Evolutionary conservation across 345 rosid species (phyloP).

Genomic region (Eucalyptus virginea): DNA sequence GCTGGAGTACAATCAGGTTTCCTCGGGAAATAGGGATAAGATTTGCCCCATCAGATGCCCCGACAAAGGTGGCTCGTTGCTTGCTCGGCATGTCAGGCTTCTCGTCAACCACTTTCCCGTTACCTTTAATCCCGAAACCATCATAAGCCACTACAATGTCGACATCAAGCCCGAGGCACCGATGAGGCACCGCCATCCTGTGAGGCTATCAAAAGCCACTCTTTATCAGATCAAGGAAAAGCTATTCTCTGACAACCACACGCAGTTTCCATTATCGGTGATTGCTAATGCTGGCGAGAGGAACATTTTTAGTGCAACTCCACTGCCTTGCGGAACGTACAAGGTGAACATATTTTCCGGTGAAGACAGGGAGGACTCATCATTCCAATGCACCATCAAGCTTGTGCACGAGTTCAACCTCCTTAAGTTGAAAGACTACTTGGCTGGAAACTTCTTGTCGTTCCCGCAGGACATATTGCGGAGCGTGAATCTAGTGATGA

Average conservation of each 20-base stretch:
- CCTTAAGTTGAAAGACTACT: conserved; percentile 48
- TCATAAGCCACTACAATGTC: conserved; percentile 52
- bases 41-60: conserved; percentile 38
- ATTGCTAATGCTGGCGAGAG: conserved; percentile 74
- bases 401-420: conserved; percentile 57
- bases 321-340: conserved; percentile 37
- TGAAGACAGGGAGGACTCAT: conserved; percentile 21
- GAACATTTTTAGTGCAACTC: conserved; percentile 63
- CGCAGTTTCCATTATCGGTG: conserved; percentile 37
- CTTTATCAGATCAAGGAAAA: conserved; percentile 45
- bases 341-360: conserved; percentile 30
- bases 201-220: conserved; percentile 24
- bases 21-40: not conserved
- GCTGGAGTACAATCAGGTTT: not conserved
- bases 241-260: conserved; percentile 28
- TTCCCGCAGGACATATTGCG: conserved; percentile 69
- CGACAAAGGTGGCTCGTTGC: conserved; percentile 39
- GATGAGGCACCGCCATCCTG: conserved; percentile 9
- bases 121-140: conserved; percentile 27
- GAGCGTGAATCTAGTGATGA: conserved; percentile 91
- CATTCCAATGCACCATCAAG: conserved; percentile 31
- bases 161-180: conserved; percentile 31
- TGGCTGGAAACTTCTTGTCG: conserved; percentile 10
- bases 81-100: conserved; percentile 21
- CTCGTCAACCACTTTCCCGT: conserved; percentile 55